These are phyloP conservation scores for Fermentozyma sake DNA, from an alignment of 1,139 yeast species.

Conservation along the genomic window DNA sequence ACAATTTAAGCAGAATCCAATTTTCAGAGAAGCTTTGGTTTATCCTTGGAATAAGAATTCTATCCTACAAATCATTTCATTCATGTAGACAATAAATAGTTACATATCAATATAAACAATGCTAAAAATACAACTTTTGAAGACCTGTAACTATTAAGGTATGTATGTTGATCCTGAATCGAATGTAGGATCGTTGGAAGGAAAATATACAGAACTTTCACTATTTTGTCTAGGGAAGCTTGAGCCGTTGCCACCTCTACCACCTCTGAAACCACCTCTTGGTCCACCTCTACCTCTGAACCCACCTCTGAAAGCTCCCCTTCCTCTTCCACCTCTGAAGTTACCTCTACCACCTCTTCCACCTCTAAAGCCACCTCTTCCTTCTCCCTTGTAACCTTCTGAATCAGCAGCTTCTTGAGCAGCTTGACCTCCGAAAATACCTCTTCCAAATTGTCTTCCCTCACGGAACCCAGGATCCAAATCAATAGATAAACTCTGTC, in stretches of 20 bases:
- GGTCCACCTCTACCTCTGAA: slow-evolving; percentile 26
- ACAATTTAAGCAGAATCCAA: slow-evolving; percentile 47
- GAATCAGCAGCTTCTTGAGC: slow-evolving; percentile 31
- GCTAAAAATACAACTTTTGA: no score
- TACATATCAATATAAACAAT: no score
- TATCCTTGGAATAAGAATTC: slow-evolving; percentile 18
- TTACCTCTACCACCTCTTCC: slow-evolving; percentile 23
- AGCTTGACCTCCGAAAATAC: slow-evolving; percentile 83
- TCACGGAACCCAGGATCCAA: slow-evolving; percentile 93
- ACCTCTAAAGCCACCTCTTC: slow-evolving; percentile 19
- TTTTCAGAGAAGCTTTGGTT: slow-evolving; percentile 52
- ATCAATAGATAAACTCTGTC: slow-evolving; percentile 74
- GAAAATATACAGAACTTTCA: slow-evolving; percentile 1
- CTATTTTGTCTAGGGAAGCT: not conserved
- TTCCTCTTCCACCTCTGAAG: slow-evolving; percentile 10
- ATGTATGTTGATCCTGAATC: no score
- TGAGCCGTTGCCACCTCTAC: slow-evolving; percentile 7
- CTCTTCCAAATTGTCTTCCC: slow-evolving; percentile 94
- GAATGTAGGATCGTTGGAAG: no score
- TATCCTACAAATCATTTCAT: slow-evolving; percentile 1
- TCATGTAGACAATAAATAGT: slow-evolving; percentile 1
- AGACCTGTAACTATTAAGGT: no score
- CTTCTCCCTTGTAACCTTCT: slow-evolving; percentile 14
- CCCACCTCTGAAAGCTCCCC: slow-evolving; percentile 27
- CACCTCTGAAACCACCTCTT: slow-evolving; percentile 19